Percentiles rank a stretch among this genome's conserved stretches.
Conservation (phyloP, 2,329 filamentous ascomycete genomes). For the Monilinia vaccinii-corymbosi region DNA sequence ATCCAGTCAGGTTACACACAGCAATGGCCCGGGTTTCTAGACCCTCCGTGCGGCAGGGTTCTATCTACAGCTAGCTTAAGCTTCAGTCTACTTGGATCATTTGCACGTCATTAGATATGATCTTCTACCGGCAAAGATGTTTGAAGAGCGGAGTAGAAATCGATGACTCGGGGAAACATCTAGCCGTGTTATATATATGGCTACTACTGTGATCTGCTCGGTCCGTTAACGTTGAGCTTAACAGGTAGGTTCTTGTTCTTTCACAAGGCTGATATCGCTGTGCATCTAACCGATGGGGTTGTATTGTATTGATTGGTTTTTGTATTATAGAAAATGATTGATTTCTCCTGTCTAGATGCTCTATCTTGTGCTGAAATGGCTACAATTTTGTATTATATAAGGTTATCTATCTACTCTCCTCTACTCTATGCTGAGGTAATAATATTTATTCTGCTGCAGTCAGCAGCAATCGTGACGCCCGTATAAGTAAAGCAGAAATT, state of each 20-base stretch:
- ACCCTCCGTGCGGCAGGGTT: not conserved
- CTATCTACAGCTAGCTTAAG: no score
- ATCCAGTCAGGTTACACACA: not conserved
- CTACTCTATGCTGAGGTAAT: no score
- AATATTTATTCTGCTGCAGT: no score
- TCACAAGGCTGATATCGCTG: conserved; percentile 21
- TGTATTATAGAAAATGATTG: no score
- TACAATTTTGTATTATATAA: no score
- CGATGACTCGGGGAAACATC: not conserved
- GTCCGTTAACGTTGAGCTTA: not conserved
- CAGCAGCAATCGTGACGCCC: no score
- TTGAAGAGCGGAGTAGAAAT: not conserved
- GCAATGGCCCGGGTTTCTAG: not conserved
- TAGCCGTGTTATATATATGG: not conserved
- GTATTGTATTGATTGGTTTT: no score
- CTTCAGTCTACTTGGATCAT: not conserved
- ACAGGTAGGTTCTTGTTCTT: conserved; percentile 9
- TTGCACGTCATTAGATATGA: not conserved
- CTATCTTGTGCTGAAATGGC: no score
- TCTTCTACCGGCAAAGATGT: not conserved
- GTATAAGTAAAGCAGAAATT: no score
- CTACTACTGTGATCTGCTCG: not conserved
- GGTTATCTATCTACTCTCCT: no score
- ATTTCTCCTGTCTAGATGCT: no score
- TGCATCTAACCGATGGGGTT: conserved; percentile 2